Evolutionary conservation across 176 grass and related monocot genomes (phyloP).

Genomic region (Hordeum vulgare): MorexV3_pseudomolecules_assembly NC_058523.1:548149359-548149858

Average conservation of each 20-base stretch:
- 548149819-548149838: conserved; percentile 29
- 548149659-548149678: conserved; percentile 2
- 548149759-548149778: background rate
- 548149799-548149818: background rate
- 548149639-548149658: conserved; percentile 7
- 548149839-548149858: conserved; percentile 9
- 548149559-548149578: conserved; percentile 18
- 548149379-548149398: background rate
- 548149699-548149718: background rate
- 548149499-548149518: conserved; percentile 15
- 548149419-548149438: background rate
- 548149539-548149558: too few relatives aligned
- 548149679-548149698: background rate
- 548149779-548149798: background rate
- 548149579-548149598: background rate
- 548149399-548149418: background rate
- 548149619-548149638: conserved; percentile 61
- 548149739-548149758: conserved; percentile 16
- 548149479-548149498: background rate
- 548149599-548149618: conserved; percentile 32
- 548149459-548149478: conserved; percentile 19
- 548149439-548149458: conserved; percentile 20
- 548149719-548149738: background rate
- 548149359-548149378: background rate
- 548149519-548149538: conserved; percentile 31